Evolutionary conservation across 2,329 filamentous ascomycete genomes (phyloP), one percentile per base, ranked within the genome.

Genomic region (Ilyonectria robusta): DNA sequence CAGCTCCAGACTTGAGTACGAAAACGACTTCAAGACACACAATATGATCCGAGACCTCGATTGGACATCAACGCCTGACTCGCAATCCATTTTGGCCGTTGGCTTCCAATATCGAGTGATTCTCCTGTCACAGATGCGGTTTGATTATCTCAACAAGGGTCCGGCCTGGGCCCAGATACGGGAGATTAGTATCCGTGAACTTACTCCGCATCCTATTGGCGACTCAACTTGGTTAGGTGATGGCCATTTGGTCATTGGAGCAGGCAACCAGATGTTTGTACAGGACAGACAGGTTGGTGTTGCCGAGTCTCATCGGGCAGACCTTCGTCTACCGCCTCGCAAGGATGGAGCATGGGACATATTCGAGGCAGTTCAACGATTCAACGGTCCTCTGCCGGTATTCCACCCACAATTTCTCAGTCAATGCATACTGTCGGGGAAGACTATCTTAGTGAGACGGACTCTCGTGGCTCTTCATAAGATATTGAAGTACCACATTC

Each of bases 331-430:
- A 21, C 84, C 86, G 15, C 82, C 84, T 53, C 79, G 81, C 26
- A 85, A 84, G 66, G 81, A 82, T 75, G 85, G 85, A 5, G 85
- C 84, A 1, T 87, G 89, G 78, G 91, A 96, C 76, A 83, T 97
- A 5, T 97, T 97, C 72, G 90, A 95, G 44, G 88, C 94, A 9
- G 93, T 97, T 11, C 92, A 93, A 72, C 87, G 93, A 67, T 85
- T 98, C 55, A 98, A 98, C 76, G 93, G 94, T 0, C 93, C 95
- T 2, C 83, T 98, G 7, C 94, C 96, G 0, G 87, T 97, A 2
- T 99, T 97, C 74, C 95, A 99, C 75, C 96, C 96, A 0, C 94
- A 97, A 75, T 93, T 97, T 65, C 82, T 98, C 29, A 92, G 93
- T 59, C 93, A 98, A 78, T 95, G 93, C 74, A 94, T 97, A 42